Conservation (phyloP, 176 grass and related monocot species). For the Lolium rigidum region DNA sequence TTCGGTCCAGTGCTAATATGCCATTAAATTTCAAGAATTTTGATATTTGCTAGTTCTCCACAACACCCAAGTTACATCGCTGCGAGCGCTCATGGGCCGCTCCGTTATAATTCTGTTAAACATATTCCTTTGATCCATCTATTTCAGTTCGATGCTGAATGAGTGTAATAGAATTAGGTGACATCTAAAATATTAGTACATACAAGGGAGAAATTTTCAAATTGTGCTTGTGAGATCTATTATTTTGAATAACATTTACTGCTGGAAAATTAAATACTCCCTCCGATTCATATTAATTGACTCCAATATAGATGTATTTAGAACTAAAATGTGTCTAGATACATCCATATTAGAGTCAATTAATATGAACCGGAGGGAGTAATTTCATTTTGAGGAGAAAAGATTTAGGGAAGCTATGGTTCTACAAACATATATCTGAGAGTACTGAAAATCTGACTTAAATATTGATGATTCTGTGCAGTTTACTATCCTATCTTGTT, state of each 20-base stretch:
- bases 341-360: too few relatives aligned
- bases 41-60: conserved; percentile 19
- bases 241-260: background rate
- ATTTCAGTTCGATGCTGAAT: conserved; percentile 17
- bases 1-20: background rate
- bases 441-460: background rate
- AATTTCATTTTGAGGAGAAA: conserved; percentile 6
- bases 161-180: background rate
- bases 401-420: background rate
- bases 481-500: background rate
- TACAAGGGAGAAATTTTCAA: background rate
- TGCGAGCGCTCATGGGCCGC: background rate
- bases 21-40: background rate
- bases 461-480: conserved; percentile 1
- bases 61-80: background rate
- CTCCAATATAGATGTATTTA: too few relatives aligned
- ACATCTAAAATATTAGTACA: conserved; percentile 6
- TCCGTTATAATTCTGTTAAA: background rate
- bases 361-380: too few relatives aligned
- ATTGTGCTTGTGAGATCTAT: background rate
- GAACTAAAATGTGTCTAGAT: too few relatives aligned
- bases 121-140: background rate
- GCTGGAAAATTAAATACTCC: background rate
- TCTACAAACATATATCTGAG: conserved; percentile 24
- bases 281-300: too few relatives aligned